phyloP scores from a whole-genome alignment of 2,329 filamentous ascomycete genomes.

The Sphaceloma murrayae region DNA sequence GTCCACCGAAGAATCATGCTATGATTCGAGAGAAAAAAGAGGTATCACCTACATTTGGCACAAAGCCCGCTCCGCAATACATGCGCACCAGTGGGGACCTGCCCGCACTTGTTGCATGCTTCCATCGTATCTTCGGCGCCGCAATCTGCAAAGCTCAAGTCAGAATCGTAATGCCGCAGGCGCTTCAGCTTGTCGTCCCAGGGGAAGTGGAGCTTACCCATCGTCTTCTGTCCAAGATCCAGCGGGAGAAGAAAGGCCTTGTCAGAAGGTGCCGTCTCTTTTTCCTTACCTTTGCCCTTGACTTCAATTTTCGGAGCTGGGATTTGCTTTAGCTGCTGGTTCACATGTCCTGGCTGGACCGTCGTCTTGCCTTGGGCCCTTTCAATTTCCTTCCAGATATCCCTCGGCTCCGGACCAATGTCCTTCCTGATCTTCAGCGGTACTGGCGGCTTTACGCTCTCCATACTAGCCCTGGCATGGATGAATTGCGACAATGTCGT shows the following conservation, averaged over 20 bases:
- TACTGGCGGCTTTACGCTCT: conserved; percentile 4
- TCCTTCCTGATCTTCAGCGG: conserved; percentile 1
- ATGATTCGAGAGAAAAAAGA: background rate
- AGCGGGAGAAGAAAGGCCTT: background rate
- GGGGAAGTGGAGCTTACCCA: conserved; percentile 4
- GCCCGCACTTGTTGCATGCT: conserved; percentile 4
- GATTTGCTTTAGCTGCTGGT: background rate
- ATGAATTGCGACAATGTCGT: conserved; percentile 13
- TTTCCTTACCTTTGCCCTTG: background rate
- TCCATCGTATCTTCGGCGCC: conserved; percentile 12
- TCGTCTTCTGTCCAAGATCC: conserved; percentile 1
- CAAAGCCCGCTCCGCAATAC: conserved; percentile 8
- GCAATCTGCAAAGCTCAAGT: conserved; percentile 13
- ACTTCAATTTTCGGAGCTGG: background rate
- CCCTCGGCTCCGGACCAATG: background rate
- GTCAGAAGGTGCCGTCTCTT: conserved; percentile 2
- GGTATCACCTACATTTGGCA: conserved; percentile 8
- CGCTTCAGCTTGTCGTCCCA: conserved; percentile 10
- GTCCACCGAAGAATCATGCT: too few relatives aligned
- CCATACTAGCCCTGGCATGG: conserved; percentile 4
- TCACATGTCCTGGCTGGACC: background rate
- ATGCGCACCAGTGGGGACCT: conserved; percentile 10
- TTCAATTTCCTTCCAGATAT: conserved; percentile 10
- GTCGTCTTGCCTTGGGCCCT: conserved; percentile 7
- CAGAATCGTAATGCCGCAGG: conserved; percentile 5